Evolutionary conservation across 148 eudicot genomes (phyloP), one percentile per base, ranked within the genome.

Genomic region (Amaranthus palmeri): DNA sequence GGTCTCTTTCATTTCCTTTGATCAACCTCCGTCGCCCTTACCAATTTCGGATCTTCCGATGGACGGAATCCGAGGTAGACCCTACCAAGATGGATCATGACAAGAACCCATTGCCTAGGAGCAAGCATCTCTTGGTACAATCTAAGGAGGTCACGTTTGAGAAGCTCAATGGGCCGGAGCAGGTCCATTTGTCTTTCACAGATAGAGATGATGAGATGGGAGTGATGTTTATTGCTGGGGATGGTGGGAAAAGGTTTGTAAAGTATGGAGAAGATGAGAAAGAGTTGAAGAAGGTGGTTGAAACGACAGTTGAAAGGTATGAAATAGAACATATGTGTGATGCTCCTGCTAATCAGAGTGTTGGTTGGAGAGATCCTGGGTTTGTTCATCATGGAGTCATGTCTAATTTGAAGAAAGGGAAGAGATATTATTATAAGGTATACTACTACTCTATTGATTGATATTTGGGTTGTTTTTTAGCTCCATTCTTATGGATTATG

Each of bases 301-400:
- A 61, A 45, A 83, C 92, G n/a, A 50, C 44, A 67, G 86, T 85
- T 12, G 82, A 15, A 67, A 76, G 89, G 87, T 96, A 96, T 85
- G 91, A 84, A 78, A 74, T 79, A 69, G 97, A 88, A 18, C 88
- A 96, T 75, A 84, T 96, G 96, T 96, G 99, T 81, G 90, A 92
- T 77, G 51, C 77, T 2, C 99, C 99, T 7, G 99, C 99, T 14
- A 96, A 96, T 81, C 62, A 72, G 61, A 92, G 90, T 66, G 64
- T 84, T 72, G 99, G 99, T 40, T 96, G 99, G 99, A 85, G 99
- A 17, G 99, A 96, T 83, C 99, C 99, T 61, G 99, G 97, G 82
- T 92, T 77, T 76, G 80, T 90, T 64, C 90, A 85, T 83, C 86
- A 88, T 83, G 96, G 93, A 11, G 86, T 91, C 17, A 88, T 95